Base-by-base conservation (phyloP, 2,329 filamentous ascomycete species). In the Xylogone sp. region DNA sequence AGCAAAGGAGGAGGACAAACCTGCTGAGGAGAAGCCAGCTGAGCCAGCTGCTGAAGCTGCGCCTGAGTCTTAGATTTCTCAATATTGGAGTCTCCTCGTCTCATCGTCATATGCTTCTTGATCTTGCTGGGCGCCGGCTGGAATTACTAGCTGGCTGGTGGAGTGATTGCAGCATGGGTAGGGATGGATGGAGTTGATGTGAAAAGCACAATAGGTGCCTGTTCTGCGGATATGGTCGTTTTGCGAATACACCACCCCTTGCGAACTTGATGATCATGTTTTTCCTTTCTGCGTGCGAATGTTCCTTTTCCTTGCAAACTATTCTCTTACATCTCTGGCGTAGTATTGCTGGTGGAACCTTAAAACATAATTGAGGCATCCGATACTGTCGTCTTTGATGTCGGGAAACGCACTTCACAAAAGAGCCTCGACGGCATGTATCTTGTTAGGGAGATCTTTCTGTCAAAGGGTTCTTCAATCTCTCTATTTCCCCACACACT, bases 1-100 rank as follows among this genome's bases (percentile, higher is more conserved):
- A 64, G 74, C 81, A 46, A 84, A 86, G 78, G 84, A 89, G 68
- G 78, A 82, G 68, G 71, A 67, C 63, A 74, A 75, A 69, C 69
- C 72, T 50, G 68, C 71, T 45, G 75, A 80, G 63, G 68, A 65
- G 52, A 77, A 78, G 66, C 69, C 56, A 27, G 61, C 43, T 12
- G 43, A 63, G 43, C 50, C 54, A 19, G 29, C 27, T 45, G 52
- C 47, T 19, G 61, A 63, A 56, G 59, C 68, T 57, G 76, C 79
- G 56, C 69, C 79, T 60, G 73, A 75, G 70, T 82, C 79, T 60
- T 82, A 83, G 76, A 74, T 66, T 49, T 62, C 59, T 56, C 54
- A 56, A 59, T 59, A 64, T 63, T 67, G 61, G 56, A 57, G 59
- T 62, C 63, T 66, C 65, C 64, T 68, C 66, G 57, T 67, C 65